Percentiles rank a stretch among this genome's conserved stretches.
Evolutionary conservation across 1,284 basidiomycete species (phyloP).

Genomic region (Rhodotorula sp.): DNA sequence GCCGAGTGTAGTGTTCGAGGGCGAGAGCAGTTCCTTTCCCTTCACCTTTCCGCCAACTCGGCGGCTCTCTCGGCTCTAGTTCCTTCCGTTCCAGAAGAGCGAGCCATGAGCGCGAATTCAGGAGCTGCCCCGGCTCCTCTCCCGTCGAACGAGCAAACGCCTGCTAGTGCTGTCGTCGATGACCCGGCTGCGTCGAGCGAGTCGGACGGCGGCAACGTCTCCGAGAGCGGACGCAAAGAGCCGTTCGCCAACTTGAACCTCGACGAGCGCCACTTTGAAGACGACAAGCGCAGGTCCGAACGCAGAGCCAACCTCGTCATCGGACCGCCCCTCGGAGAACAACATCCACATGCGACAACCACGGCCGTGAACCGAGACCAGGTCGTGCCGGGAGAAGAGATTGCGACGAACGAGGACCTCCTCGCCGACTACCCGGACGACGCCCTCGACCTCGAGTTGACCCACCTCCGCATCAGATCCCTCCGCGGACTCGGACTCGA

Average conservation of each 20-base stretch:
- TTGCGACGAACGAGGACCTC: slow-evolving; percentile 45
- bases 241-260: slow-evolving; percentile 27
- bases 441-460: slow-evolving; percentile 80
- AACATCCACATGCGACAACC: neutral
- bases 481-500: slow-evolving; percentile 39
- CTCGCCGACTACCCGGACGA: slow-evolving; percentile 59
- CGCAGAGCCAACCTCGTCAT: slow-evolving; percentile 37
- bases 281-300: slow-evolving; percentile 35
- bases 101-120: no score
- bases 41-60: no score
- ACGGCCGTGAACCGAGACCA: slow-evolving; percentile 1
- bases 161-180: neutral
- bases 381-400: slow-evolving; percentile 26
- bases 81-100: no score
- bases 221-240: slow-evolving; percentile 22
- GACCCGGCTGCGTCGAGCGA: slow-evolving; percentile 13
- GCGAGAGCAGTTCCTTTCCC: no score
- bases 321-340: slow-evolving; percentile 28
- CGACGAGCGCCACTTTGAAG: slow-evolving; percentile 44
- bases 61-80: no score
- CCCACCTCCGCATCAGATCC: slow-evolving; percentile 69
- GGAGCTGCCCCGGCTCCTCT: no score
- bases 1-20: no score
- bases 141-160: no score
- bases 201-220: slow-evolving; percentile 28